phyloP scores from a whole-genome alignment of 352 stramenopile genomes.

The Globisporangium recalcitrans region DNA sequence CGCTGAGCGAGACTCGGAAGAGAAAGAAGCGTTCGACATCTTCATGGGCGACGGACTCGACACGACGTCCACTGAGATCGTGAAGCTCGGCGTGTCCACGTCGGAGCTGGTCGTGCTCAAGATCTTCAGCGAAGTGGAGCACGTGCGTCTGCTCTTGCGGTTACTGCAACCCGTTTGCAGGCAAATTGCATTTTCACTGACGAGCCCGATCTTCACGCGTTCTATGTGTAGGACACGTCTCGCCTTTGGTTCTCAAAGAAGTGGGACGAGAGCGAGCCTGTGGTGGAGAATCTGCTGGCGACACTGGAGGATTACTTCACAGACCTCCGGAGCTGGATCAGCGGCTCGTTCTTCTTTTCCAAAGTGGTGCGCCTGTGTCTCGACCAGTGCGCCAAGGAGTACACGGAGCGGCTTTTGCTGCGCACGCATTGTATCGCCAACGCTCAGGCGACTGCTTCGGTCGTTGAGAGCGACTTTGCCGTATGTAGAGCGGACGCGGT shows the following conservation, averaged over 20 bases:
- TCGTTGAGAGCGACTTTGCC: slow-evolving; percentile 59
- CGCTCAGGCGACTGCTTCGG: slow-evolving; percentile 25
- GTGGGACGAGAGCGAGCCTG: slow-evolving; percentile 71
- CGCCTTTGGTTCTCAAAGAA: slow-evolving; percentile 78
- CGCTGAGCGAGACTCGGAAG: slow-evolving; percentile 56
- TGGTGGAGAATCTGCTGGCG: slow-evolving; percentile 69
- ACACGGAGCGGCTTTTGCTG: slow-evolving; percentile 48
- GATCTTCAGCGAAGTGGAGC: slow-evolving; percentile 76
- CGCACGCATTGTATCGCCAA: slow-evolving; percentile 56
- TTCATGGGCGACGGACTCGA: slow-evolving; percentile 76
- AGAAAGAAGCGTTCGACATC: slow-evolving; percentile 72
- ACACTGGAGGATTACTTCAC: slow-evolving; percentile 77
- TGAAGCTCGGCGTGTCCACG: slow-evolving; percentile 57
- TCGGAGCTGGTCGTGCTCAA: slow-evolving; percentile 69
- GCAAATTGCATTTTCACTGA: slow-evolving; percentile 1
- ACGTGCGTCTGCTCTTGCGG: slow-evolving; percentile 26
- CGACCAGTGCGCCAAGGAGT: slow-evolving; percentile 63
- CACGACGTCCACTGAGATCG: slow-evolving; percentile 74
- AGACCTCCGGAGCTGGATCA: slow-evolving; percentile 74
- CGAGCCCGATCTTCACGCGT: neutral
- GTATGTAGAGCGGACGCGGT: slow-evolving; percentile 19
- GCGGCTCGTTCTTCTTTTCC: slow-evolving; percentile 80
- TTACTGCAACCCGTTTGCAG: neutral
- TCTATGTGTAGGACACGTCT: slow-evolving; percentile 43
- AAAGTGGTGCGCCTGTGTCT: slow-evolving; percentile 71